These are phyloP conservation scores for Botrytis galanthina DNA, from an alignment of 2,329 filamentous ascomycete genomes.

Conservation along the genomic window DNA sequence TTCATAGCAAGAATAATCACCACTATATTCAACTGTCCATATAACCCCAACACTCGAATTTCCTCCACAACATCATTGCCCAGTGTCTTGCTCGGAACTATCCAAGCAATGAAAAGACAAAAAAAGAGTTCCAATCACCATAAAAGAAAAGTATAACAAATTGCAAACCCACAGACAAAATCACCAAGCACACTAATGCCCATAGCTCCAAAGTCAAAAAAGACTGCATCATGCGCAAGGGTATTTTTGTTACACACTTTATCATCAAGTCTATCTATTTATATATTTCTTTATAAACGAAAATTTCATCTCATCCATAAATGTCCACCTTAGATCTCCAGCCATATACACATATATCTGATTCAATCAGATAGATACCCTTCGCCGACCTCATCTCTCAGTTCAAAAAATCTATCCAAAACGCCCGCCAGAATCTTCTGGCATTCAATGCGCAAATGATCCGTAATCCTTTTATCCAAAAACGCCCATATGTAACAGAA, in stretches of 20 bases:
- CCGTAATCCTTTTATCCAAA: background rate
- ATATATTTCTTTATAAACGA: background rate
- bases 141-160: background rate
- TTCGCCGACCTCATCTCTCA: background rate
- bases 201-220: background rate
- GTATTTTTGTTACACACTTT: background rate
- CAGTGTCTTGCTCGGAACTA: background rate
- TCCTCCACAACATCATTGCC: too few relatives aligned
- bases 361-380: background rate
- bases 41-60: too few relatives aligned
- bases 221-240: background rate
- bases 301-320: background rate
- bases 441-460: background rate
- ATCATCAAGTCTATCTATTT: background rate
- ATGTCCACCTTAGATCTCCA: background rate
- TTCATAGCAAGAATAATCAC: background rate
- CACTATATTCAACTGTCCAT: background rate
- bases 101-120: background rate
- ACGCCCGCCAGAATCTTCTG: background rate
- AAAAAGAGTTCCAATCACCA: background rate
- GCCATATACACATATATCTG: background rate
- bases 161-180: background rate
- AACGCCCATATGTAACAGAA: background rate
- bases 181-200: slow-evolving; percentile 4
- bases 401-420: background rate